Evolutionary conservation across 768 basidiomycete genomes (phyloP).

Genomic region (Chalciporus chontae): DNA sequence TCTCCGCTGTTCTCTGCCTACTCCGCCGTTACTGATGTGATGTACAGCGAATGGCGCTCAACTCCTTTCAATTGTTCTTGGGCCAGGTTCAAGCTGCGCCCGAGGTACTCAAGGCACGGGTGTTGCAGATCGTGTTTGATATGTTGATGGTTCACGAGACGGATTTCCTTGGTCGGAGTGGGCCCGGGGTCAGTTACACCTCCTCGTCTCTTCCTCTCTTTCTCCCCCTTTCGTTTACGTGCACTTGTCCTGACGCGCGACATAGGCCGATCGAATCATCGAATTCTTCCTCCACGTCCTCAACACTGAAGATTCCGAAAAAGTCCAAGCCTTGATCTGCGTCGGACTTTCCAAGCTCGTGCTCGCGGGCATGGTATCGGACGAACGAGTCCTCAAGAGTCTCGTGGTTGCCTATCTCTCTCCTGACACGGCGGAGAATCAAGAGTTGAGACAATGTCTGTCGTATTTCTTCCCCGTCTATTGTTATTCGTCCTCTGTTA

Average conservation of each 20-base stretch:
- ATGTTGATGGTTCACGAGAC: constrained; percentile 80
- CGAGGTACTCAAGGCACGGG: constrained; percentile 59
- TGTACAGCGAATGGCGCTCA: constrained; percentile 30
- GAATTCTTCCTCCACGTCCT: constrained; percentile 61
- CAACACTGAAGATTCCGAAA: constrained; percentile 51
- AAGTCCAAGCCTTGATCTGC: constrained; percentile 68
- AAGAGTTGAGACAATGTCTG: constrained; percentile 80
- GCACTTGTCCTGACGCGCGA: background rate
- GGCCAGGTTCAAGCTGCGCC: constrained; percentile 67
- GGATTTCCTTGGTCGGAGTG: constrained; percentile 51
- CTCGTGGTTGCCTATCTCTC: constrained; percentile 68
- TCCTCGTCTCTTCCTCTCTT: background rate
- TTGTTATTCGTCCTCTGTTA: constrained; percentile 71
- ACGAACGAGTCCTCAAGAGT: constrained; percentile 51
- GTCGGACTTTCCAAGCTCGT: constrained; percentile 86
- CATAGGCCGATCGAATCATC: constrained; percentile 54
- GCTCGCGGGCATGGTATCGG: constrained; percentile 69
- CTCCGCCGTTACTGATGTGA: background rate
- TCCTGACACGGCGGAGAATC: constrained; percentile 76
- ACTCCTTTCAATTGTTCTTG: constrained; percentile 77
- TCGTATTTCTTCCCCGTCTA: constrained; percentile 85
- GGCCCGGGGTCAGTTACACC: constrained; percentile 32
- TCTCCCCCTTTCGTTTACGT: background rate
- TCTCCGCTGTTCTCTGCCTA: background rate
- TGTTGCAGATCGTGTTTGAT: constrained; percentile 84